Base-by-base conservation (phyloP, 164 flowering plant species). In the Stephania japonica region DNA sequence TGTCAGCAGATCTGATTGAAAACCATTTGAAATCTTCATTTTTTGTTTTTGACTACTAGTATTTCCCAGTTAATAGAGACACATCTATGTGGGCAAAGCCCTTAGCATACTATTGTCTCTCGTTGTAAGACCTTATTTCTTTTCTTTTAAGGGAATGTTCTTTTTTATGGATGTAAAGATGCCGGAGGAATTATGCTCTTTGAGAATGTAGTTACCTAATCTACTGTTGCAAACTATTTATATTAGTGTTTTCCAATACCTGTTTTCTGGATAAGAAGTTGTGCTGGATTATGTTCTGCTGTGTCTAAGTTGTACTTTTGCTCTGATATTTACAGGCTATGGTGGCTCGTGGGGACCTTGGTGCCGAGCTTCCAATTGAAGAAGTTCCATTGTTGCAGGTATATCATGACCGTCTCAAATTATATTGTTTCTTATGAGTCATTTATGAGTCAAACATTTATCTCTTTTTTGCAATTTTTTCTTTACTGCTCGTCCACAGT, bases 271-370 rank as follows among this genome's bases (percentile, higher is more conserved):
- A 71, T 59, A 12, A 23, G 2, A 24, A 32, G 12, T 64, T n/a
- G 59, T 44, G 13, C 67, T 49, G 14, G 42, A 50, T 27, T 32
- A n/a, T 62, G 25, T 21, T 32, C 1, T 21, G 49, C 18, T 56
- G 61, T 12, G 18, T 67, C 59, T 47, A 24, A 47, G n/a, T 38
- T 50, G 8, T 18, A n/a, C 24, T 71, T 4, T 25, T 6, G 16
- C 14, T 62, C 27, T 71, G 43, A 50, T 76, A 21, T 43, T 81
- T 65, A 71, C 71, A 95, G 99, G 99, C 98, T 74, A 95, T 95
- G 99, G 97, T 95, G 70, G 99, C 99, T 70, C 91, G 99, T 76
- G 99, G 99, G 70, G 98, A 95, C 77, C 94, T 95, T 67, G 99
- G 99, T 76, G 99, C 98, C 75, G 99, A 95, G 78, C 94, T 95